Evolutionary conservation across 345 rosid species (phyloP).

Genomic region (Salix udensis): DNA sequence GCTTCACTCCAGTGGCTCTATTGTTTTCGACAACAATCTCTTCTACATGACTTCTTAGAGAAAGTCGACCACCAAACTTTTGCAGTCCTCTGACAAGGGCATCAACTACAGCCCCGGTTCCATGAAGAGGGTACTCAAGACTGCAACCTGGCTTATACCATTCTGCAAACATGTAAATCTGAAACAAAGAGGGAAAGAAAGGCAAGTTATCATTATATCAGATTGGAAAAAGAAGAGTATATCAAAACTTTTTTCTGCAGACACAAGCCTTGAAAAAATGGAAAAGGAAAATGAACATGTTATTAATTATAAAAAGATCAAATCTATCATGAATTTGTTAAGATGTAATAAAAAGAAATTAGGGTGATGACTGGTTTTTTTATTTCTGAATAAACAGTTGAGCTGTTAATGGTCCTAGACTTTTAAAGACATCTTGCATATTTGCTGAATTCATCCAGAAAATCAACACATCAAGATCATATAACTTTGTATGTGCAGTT

Average conservation of each 20-base stretch:
- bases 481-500: too few species aligned
- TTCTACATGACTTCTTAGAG: constrained; percentile 76
- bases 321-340: too few species aligned
- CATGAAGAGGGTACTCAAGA: constrained; percentile 80
- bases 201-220: neutral
- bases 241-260: neutral
- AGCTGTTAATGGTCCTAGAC: too few species aligned
- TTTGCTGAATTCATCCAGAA: too few species aligned
- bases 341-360: too few species aligned
- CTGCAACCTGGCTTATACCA: constrained; percentile 93
- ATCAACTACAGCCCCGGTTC: constrained; percentile 72
- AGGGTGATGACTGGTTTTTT: too few species aligned
- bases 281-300: neutral
- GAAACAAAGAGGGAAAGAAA: constrained; percentile 24
- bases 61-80: constrained; percentile 73
- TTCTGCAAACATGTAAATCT: constrained; percentile 96
- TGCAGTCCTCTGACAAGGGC: constrained; percentile 83
- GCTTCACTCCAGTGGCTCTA: constrained; percentile 77
- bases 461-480: too few species aligned
- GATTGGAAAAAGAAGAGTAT: neutral
- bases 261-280: neutral
- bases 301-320: neutral
- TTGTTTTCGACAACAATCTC: constrained; percentile 66
- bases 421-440: too few species aligned
- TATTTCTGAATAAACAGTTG: too few species aligned